Base-by-base conservation (phyloP, 805 yeast species). In the Gaillardinia entomophila region DNA sequence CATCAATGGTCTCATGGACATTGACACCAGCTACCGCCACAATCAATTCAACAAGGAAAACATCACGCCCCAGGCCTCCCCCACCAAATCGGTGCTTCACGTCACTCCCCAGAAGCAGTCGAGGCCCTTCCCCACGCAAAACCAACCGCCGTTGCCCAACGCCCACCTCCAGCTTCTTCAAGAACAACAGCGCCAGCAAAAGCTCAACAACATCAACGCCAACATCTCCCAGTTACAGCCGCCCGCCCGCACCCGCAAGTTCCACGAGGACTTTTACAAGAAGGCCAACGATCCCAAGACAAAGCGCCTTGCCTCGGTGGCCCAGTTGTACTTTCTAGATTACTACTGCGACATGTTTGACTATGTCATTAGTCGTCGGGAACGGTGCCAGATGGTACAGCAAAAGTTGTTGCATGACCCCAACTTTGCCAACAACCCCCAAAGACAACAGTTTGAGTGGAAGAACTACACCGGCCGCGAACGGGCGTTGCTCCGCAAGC, bases 301-400 rank as follows among this genome's bases (percentile, higher is more conserved):
- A 1, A 82, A 82, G 51, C 70, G 98, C 38, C 64, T 86, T 38
- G 95, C 89, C 6, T 82, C 88, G 31, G 97, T 92, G 17, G 83
- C 96, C 26, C 96, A 90, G 54, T 75, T 88, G 77, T 94, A 82
- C 60, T 92, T 92, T 49, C 68, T 92, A 37, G 98, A 92, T 57
- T 87, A 89, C 59, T 92, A 92, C 57, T 90, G 96, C 62, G 98
- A 92, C 57, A 79, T 84, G 77, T 82, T 92, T 60, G 96, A 87
- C 53, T 92, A 92, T 53, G 83, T 90, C 20, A 83, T 89, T 43
- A 77, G 77, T 40, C 77, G 99, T 55, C 77, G 90, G 53, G 86
- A 83, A 53, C 75, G 98, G 37, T 69, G 80, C n/a, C 68, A 71
- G 27, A 76, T 82, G 43, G 92, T 87, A 13, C 73, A 82, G 49